Evolutionary conservation across 768 basidiomycete species (phyloP), one percentile per base, ranked within the genome.

Genomic region (Pleurotus cornucopiae): DNA sequence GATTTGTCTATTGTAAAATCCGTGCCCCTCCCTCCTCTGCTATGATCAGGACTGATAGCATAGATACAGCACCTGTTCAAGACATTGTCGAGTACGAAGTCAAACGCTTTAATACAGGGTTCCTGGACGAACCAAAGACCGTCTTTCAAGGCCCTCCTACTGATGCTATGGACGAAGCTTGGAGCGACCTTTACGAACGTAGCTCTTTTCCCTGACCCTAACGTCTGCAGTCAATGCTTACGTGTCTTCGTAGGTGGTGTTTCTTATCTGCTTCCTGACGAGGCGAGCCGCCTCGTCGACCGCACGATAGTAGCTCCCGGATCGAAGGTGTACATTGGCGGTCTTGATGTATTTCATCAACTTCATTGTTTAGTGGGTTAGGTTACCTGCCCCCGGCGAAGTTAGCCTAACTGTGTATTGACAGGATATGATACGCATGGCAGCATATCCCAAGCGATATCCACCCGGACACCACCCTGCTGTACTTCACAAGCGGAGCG

Each of bases 291-390:
- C 5, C 34, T 51, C 9, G 37, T 16, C 6, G 49, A 51, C 18
- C n/a, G 26, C 12, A 30, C 49, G 7, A 38, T 51, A 13, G 5
- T 16, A 14, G 49, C 49, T 7, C 49, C 49, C 13, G 49, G 49
- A 5, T 30, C 49, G 2, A 59, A 65, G 41, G 49, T 51, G n/a
- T 68, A 62, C 48, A 57, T 67, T 18, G 60, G 57, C 2, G 56
- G 48, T 6, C 40, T 65, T 1, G 66, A 68, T 11, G 65, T 68
- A 4, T 68, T 68, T 54, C 66, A 68, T 56, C 62, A 66, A 47
- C 47, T 68, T n/a, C 66, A 68, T 53, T 65, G 66, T 51, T 52
- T 68, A 21, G 66, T 66, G 56, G 9, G 62, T 61, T 11, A 7
- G 16, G 5, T 16, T 49, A 9, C 30, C 30, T 30, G 30, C 9